Evolutionary conservation across 352 stramenopile genomes (phyloP), one percentile per base, ranked within the genome.

Genomic region (Globisporangium nagaii): DNA sequence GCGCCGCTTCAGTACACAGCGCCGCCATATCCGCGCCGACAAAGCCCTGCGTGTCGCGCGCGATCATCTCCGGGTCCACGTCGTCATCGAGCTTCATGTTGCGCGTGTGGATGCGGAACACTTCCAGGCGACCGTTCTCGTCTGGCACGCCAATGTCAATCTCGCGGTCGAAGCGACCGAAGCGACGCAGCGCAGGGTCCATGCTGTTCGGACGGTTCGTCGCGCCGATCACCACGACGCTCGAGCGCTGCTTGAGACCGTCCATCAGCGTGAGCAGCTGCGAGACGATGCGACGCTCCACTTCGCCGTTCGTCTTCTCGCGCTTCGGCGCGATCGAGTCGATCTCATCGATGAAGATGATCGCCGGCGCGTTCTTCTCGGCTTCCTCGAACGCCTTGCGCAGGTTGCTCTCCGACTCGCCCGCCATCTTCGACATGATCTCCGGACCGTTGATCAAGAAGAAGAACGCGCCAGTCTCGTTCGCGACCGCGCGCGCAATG

Each of bases 331-430:
- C 96, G 56, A 94, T 91, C 13, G 96, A 99, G 69, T 99, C 97
- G 62, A 99, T 99, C 60, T 99, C 97, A 77, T 99, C 97, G 70
- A 99, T 99, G 66, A 99, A 99, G 62, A 99, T 99, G 70, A 99
- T 99, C n/a, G 96, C 90, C 20, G 97, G 97, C 3, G 96, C 95
- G 71, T 99, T 99, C 84, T 99, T 99, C 77, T 99, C 96, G 0
- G 97, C 97, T 70, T 99, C 95, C 65, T 99, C 95, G 58, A 99
- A 99, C 9, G 96, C 96, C 71, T 98, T 98, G 37, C 96, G 86
- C 50, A 97, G 48, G 71, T 97, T 97, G 53, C 70, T 90, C 63
- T 98, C 90, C 0, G 78, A 95, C 64, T 98, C 93, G 44, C 93
- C 93, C 2, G 90, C 87, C 90, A 97, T 97, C 73, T 98, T 99